Percentiles rank a stretch among this genome's conserved stretches.
Evolutionary conservation across 1,139 yeast species (phyloP).

Genomic region (Hansenula anomala): DNA sequence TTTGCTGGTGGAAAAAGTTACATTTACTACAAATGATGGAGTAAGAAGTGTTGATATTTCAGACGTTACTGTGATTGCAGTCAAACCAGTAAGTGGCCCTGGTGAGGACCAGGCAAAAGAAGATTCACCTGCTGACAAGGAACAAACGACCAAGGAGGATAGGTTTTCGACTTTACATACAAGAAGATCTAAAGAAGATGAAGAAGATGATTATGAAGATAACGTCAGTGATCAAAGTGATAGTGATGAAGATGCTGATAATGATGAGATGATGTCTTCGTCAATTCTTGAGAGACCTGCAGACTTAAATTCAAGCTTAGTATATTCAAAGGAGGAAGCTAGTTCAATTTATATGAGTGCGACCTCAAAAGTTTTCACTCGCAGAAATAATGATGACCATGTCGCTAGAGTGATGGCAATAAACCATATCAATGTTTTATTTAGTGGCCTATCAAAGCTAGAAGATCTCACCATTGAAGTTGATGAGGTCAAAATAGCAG

Average conservation of each 20-base stretch:
- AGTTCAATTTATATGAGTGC: constrained; percentile 85
- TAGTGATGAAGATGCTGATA: constrained; percentile 24
- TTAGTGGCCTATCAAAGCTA: constrained; percentile 47
- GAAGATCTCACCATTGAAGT: constrained; percentile 44
- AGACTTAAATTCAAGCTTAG: constrained; percentile 54
- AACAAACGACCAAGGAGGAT: no score
- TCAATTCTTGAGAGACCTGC: constrained; percentile 32
- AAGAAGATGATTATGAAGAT: constrained; percentile 13
- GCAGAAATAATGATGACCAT: constrained; percentile 12
- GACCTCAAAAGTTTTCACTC: constrained; percentile 34
- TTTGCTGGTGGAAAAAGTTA: constrained; percentile 36
- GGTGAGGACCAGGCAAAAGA: constrained; percentile 17
- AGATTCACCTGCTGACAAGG: constrained; percentile 10
- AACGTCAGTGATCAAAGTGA: constrained; percentile 16
- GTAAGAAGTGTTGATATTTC: constrained; percentile 35
- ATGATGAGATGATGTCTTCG: constrained; percentile 31
- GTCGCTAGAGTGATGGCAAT: constrained; percentile 24
- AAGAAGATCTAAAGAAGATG: not conserved
- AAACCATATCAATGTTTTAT: constrained; percentile 35
- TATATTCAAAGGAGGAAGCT: constrained; percentile 66
- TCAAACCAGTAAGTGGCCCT: constrained; percentile 33
- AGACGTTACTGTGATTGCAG: constrained; percentile 34
- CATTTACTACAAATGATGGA: constrained; percentile 43
- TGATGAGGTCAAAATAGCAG: constrained; percentile 41
- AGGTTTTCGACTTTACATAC: no score